Percentiles rank a stretch among this genome's conserved stretches.
These are phyloP conservation scores for Candolleomyces aberdarensis DNA, from an alignment of 768 basidiomycete genomes.

Conservation along the genomic window DNA sequence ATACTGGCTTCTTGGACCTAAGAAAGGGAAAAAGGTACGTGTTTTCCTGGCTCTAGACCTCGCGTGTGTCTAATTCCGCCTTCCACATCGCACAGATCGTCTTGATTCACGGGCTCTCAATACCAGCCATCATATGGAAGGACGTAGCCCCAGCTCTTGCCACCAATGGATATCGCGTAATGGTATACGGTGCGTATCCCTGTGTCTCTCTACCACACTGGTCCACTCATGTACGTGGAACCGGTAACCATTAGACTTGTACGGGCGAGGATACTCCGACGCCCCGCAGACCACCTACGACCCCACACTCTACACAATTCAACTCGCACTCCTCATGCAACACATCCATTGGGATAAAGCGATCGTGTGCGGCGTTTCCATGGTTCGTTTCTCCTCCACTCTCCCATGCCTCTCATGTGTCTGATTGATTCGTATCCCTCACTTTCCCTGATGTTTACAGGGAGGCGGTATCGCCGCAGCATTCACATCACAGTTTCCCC, in stretches of 20 bases:
- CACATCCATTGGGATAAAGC: conserved; percentile 71
- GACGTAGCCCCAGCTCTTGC: conserved; percentile 67
- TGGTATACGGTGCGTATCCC: conserved; percentile 60
- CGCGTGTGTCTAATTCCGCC: not conserved
- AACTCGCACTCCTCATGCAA: conserved; percentile 83
- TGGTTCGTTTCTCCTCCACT: conserved; percentile 43
- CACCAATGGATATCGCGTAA: conserved; percentile 63
- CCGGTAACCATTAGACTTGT: conserved; percentile 51
- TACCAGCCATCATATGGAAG: conserved; percentile 76
- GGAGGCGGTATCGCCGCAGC: conserved; percentile 73
- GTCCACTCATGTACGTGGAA: not conserved
- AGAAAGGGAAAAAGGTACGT: conserved; percentile 60
- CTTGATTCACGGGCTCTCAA: conserved; percentile 74
- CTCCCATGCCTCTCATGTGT: not conserved
- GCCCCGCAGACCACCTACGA: conserved; percentile 72
- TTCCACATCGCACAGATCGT: conserved; percentile 47
- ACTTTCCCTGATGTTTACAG: conserved; percentile 28
- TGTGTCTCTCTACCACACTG: too few species aligned
- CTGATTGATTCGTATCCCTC: not conserved
- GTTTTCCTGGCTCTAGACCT: not conserved
- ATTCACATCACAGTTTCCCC: conserved; percentile 69
- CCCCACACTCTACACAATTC: conserved; percentile 60
- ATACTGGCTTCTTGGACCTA: conserved; percentile 78
- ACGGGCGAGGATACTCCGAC: conserved; percentile 81
- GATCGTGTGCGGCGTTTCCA: conserved; percentile 66